Conservation (phyloP, 1,284 basidiomycete genomes). For the Ustilago cynodontis region DNA sequence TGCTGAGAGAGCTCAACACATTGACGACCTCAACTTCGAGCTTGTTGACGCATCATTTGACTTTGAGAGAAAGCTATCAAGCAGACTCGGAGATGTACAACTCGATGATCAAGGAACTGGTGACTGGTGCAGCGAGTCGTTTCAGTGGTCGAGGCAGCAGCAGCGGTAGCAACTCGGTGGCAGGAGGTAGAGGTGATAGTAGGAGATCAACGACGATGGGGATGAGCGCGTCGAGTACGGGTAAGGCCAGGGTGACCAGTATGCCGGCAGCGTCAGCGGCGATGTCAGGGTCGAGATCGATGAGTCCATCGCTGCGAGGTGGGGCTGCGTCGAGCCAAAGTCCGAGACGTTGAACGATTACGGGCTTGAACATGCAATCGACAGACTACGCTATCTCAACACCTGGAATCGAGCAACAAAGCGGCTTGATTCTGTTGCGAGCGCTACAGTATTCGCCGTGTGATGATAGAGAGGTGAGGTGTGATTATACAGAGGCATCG, state of each 20-base stretch:
- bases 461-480: neutral
- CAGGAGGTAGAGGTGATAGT: conserved; percentile 27
- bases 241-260: conserved; percentile 32
- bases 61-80: conserved; percentile 60
- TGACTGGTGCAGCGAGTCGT: conserved; percentile 61
- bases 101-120: conserved; percentile 66
- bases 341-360: conserved; percentile 13
- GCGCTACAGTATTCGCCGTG: too few species aligned
- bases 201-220: conserved; percentile 38
- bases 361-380: too few species aligned
- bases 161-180: conserved; percentile 19
- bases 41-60: conserved; percentile 65
- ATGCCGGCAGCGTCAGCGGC: conserved; percentile 25
- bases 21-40: conserved; percentile 57
- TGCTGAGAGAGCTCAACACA: conserved; percentile 56
- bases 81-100: conserved; percentile 68
- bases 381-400: too few species aligned
- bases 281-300: conserved; percentile 25
- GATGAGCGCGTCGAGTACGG: conserved; percentile 13
- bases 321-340: conserved; percentile 24
- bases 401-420: too few species aligned
- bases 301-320: conserved; percentile 36
- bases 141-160: conserved; percentile 29
- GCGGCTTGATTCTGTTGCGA: too few species aligned
- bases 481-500: neutral